Conservation (phyloP, 192 early-diverging fungal species). For the Coemansia sp. region DNA sequence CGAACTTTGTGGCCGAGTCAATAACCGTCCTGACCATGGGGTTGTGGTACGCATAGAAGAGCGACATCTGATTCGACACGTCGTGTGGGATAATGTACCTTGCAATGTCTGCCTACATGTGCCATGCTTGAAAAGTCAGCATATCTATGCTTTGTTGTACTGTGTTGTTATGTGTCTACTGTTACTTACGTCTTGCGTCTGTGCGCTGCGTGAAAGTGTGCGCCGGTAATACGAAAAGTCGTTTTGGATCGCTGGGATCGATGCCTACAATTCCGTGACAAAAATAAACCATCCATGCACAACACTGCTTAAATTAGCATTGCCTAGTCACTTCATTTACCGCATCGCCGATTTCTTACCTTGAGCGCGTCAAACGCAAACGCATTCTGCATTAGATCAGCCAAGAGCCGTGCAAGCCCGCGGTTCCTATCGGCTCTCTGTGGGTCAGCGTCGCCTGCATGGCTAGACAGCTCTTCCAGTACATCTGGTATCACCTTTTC, state of each 20-base stretch:
- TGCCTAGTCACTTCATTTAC: neutral
- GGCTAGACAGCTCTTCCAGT: constrained; percentile 66
- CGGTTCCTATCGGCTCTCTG: constrained; percentile 57
- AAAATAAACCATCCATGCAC: neutral
- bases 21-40: constrained; percentile 90
- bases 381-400: constrained; percentile 82
- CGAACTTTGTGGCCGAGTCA: constrained; percentile 72
- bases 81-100: constrained; percentile 75
- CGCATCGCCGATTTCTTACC: constrained; percentile 46
- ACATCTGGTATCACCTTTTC: constrained; percentile 65
- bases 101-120: constrained; percentile 56
- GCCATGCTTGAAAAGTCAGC: neutral
- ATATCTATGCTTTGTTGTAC: neutral
- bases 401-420: constrained; percentile 76
- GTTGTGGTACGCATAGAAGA: constrained; percentile 94
- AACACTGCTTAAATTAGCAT: neutral
- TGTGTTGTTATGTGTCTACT: neutral
- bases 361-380: constrained; percentile 93
- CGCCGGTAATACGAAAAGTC: constrained; percentile 97
- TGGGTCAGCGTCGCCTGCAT: constrained; percentile 39
- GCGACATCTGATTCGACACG: constrained; percentile 89
- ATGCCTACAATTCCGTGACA: constrained; percentile 25
- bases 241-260: constrained; percentile 76
- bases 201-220: constrained; percentile 77
- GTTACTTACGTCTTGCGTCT: constrained; percentile 61